These are phyloP conservation scores for Hygrophoropsis aurantiaca DNA, from an alignment of 768 basidiomycete species.

Conservation along the genomic window DNA sequence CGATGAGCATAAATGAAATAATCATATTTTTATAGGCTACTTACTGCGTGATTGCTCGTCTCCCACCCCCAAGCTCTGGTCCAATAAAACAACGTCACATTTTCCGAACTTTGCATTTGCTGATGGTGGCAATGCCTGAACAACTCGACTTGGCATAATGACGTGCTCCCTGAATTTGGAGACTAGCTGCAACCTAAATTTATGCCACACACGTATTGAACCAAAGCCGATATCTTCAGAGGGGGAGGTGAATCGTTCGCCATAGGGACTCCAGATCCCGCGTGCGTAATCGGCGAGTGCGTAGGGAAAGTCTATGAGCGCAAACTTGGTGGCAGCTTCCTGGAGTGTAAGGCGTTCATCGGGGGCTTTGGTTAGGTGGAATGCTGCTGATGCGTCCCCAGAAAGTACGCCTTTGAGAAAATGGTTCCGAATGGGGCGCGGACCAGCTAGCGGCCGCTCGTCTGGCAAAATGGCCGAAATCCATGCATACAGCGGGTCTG, in stretches of 20 bases:
- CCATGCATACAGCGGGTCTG: neutral
- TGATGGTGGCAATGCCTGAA: conserved; percentile 3
- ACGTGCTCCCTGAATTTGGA: neutral
- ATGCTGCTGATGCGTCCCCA: neutral
- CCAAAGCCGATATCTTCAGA: neutral
- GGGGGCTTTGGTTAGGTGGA: neutral
- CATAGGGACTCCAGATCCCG: neutral
- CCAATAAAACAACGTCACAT: too few species aligned
- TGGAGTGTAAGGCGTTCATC: neutral
- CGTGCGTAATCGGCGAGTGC: conserved; percentile 17
- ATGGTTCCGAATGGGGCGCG: conserved; percentile 3
- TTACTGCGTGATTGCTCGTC: too few species aligned
- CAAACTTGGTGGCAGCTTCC: neutral
- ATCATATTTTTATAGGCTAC: too few species aligned
- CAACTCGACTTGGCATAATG: conserved; percentile 6
- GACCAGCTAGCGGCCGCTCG: neutral
- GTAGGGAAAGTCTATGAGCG: neutral
- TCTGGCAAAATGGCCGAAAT: neutral
- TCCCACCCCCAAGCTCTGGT: too few species aligned
- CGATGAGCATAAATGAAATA: too few species aligned
- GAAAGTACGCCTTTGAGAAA: conserved; percentile 1
- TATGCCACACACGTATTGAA: conserved; percentile 6
- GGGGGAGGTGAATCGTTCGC: conserved; percentile 1
- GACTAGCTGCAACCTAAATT: conserved; percentile 6
- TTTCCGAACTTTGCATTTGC: too few species aligned